Evolutionary conservation across 2,329 filamentous ascomycete species (phyloP).

Genomic region (Fusarium sambucinum): DNA sequence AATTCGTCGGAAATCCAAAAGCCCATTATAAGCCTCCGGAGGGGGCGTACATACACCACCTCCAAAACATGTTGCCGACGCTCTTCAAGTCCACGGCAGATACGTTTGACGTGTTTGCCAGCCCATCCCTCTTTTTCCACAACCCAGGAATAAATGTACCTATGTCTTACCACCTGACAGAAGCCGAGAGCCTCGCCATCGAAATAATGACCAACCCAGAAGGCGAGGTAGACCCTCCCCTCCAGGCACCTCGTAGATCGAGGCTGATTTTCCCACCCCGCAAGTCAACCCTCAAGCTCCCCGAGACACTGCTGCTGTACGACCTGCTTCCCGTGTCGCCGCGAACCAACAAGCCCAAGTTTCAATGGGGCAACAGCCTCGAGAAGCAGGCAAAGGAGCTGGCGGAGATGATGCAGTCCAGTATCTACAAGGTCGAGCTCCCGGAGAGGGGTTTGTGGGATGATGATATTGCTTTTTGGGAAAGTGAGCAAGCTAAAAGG

Average conservation of each 20-base stretch:
- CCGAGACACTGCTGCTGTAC: constrained; percentile 63
- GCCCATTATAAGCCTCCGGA: constrained; percentile 34
- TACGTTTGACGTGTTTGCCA: constrained; percentile 71
- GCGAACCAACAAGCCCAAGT: constrained; percentile 19
- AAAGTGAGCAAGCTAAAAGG: constrained; percentile 53
- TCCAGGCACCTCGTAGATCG: constrained; percentile 55
- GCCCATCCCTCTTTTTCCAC: constrained; percentile 69
- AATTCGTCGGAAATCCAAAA: constrained; percentile 32
- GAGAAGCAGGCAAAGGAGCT: constrained; percentile 61
- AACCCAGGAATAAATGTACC: constrained; percentile 62
- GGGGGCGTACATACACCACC: constrained; percentile 53
- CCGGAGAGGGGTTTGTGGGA: constrained; percentile 59
- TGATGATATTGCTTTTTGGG: constrained; percentile 51
- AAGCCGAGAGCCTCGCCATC: constrained; percentile 45
- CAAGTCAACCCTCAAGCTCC: constrained; percentile 62
- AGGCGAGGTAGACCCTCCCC: not conserved
- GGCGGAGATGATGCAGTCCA: constrained; percentile 62
- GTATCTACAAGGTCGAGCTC: constrained; percentile 61
- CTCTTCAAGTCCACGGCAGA: constrained; percentile 64
- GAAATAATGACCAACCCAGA: constrained; percentile 45
- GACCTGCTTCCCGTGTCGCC: constrained; percentile 50
- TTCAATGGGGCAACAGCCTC: constrained; percentile 58
- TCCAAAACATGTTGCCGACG: constrained; percentile 53
- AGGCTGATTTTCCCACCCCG: constrained; percentile 63
- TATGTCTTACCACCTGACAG: constrained; percentile 57